Base-by-base conservation (phyloP, 2,329 filamentous ascomycete genomes). In the Davidsoniella neocaledoniae region DNA sequence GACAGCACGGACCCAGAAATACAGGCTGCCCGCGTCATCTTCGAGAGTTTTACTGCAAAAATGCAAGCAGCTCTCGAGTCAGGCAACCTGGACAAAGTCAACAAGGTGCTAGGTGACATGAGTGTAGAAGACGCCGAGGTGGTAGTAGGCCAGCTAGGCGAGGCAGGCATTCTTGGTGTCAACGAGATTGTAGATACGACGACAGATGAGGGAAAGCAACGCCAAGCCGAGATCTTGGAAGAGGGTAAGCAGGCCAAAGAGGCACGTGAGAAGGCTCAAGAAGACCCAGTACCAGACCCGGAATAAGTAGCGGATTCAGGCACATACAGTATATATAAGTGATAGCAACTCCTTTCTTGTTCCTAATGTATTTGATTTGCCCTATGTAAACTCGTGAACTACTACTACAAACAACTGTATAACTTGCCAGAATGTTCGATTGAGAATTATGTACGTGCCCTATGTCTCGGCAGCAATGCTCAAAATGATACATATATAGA, bases 171-270 rank as follows among this genome's bases (percentile, higher is more conserved):
- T 70, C 66, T 98, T 56, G 94, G 85, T 62, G 64, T 98, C 46
- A 81, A 94, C 60, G 81, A 93, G 46, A 86, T 98, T 47, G 93
- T 98, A 57, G 91, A 98, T 66, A 86, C 87, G 1, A 98, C 87
- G 43, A 94, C 90, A 2, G 81, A 87, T 60, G 81, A 91, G 62
- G 88, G 88, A 2, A 75, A 81, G 68, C 76, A 80, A 62, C 79
- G 80, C 60, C 71, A 90, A 58, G 81, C 83, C 66, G 77, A 87
- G 56, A 74, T 94, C 53, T 81, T 86, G 62, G 71, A 74, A 23
- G 64, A 64, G 40, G 61, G 63, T 49, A 62, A 63, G 46, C 43
- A 42, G n/a, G 51, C 51, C 4, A 49, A 49, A 26, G 51, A 53
- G 44, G 52, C 52, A 14, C 45, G 44, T 21, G 47, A 53, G 26